Evolutionary conservation across 2,329 filamentous ascomycete genomes (phyloP).

Genomic region (Arthrobotrys sinensis): DNA sequence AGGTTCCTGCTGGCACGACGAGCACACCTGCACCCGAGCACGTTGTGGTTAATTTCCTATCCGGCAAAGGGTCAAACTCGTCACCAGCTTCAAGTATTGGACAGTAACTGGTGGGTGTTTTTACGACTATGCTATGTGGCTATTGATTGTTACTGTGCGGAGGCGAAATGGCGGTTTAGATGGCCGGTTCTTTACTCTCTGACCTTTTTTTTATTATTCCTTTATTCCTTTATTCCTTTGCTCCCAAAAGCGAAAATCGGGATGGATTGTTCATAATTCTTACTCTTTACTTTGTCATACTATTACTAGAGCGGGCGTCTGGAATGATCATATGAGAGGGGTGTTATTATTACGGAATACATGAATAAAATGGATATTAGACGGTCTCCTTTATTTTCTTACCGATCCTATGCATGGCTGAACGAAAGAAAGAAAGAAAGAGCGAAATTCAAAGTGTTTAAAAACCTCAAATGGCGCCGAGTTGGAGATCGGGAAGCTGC

Average conservation of each 20-base stretch:
- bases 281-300: neutral
- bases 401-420: neutral
- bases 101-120: slow-evolving; percentile 6
- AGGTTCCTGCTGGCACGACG: neutral
- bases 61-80: slow-evolving; percentile 55
- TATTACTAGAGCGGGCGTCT: slow-evolving; percentile 14
- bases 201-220: neutral
- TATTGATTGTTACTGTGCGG: neutral
- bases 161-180: neutral
- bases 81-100: slow-evolving; percentile 56
- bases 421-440: neutral
- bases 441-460: neutral
- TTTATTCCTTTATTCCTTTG: neutral
- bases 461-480: slow-evolving; percentile 8
- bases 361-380: slow-evolving; percentile 3
- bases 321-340: neutral
- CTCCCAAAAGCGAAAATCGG: neutral
- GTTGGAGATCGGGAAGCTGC: slow-evolving; percentile 5
- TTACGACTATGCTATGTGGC: neutral
- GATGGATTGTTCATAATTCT: neutral
- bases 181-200: neutral
- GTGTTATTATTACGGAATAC: slow-evolving; percentile 5
- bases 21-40: slow-evolving; percentile 28
- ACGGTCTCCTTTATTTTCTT: neutral
- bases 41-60: slow-evolving; percentile 54